Evolutionary conservation across 2,329 filamentous ascomycete species (phyloP), one percentile per base, ranked within the genome.

Genomic region (Plenodomus lindquistii): DNA sequence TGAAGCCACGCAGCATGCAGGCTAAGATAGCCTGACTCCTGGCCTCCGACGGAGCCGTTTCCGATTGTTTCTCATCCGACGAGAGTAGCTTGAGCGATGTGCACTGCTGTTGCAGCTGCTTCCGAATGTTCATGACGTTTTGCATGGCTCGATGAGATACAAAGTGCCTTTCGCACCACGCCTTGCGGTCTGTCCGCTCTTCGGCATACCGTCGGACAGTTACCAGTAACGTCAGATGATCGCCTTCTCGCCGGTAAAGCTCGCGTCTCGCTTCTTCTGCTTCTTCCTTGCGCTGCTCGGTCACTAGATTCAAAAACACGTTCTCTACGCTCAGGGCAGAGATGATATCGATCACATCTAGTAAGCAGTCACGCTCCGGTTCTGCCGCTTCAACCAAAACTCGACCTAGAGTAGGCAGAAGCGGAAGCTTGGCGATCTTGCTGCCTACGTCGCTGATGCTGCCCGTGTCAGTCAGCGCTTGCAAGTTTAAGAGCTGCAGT

Each of bases 301-400:
- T 82, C 2, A 78, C 77, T 3, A 81, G 75, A 50, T 83, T 81
- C 4, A 85, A 67, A 64, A 85, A 86, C 22, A 87, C 79, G 57
- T 81, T 84, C 61, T 87, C 84, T 1, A 85, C 83, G 52, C 81
- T 84, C n/a, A 87, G 75, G 37, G 80, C 82, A 1, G 84, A 81
- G 41, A 86, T 88, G 46, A 97, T 87, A 63, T 97, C 94, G 54
- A 99, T 93, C 3, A 85, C 86, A 58, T 96, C 91, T 0, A 86
- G 72, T 1, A 97, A 75, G 59, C 91, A 95, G 59, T 89, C 84
- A 40, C 82, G 82, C 36, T 87, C 83, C 0, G 86, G 81, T 6
- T 82, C 81, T 0, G 86, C 84, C 0, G 92, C 89, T 36, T 91
- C 89, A 16, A 99, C 78, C 0, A 99, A 78, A 1, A 96, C 91